Evolutionary conservation across 192 early-diverging fungal species (phyloP), one percentile per base, ranked within the genome.

Genomic region (Globomyces pollinis-pini): DNA sequence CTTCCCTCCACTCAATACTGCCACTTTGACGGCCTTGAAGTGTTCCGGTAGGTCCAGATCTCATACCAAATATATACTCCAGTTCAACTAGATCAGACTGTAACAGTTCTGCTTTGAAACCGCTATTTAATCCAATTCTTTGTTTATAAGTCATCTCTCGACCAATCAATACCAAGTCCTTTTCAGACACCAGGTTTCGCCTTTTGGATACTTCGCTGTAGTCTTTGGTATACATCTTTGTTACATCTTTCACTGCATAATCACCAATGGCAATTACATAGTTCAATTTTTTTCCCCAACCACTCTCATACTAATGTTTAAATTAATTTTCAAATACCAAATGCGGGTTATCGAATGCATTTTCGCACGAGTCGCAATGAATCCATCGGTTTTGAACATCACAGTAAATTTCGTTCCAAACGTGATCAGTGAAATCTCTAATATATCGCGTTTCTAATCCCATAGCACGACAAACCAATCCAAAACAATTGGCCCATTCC

Each of bases 401-500:
- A 8, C 18, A 44, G 28, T 59, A 74, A 23, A 74, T 52, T 58
- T 75, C 73, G 13, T 57, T 70, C 69, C 71, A 75, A 12, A 73
- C 73, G 55, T 75, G 73, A 47, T 75, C 73, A 28, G 73, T 75
- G 28, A 58, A 69, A 41, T 75, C 73, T 36, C 69, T 41, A 12
- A 72, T 57, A 35, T 75, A 75, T 9, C 73, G 69, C 11, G 66
- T 59, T 23, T 75, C 73, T 26, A 74, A 70, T 9, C 73, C 73
- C 60, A 75, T 59, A 16, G 71, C 28, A 16, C 42, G 57, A 26
- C 33, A 41, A 24, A 75, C 59, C 15, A 74, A 44, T 0, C 44
- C 35, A 45, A 75, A 75, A 12, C 69, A 53, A 29, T 74, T 74
- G 1, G 73, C 73, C 71, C 67, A 75, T 39, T 75, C 73, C 11